A percentile compares a stretch with the other conserved stretches of the same genome.
Evolutionary conservation across 768 basidiomycete genomes (phyloP).

Genomic region (Termitomyces sp.): DNA sequence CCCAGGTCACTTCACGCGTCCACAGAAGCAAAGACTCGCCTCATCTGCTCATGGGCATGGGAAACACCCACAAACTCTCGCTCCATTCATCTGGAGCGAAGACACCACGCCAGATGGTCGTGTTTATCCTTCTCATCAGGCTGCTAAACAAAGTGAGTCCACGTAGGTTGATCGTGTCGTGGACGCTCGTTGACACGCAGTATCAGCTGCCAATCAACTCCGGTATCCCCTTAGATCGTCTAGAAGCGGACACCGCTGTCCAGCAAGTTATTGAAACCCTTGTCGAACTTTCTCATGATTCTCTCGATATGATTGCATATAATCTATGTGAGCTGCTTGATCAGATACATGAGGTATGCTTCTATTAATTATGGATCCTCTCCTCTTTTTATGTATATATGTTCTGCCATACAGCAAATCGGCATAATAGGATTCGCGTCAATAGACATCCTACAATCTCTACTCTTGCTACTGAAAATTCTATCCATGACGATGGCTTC

Average conservation of each 20-base stretch:
- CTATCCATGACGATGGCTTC: constrained; percentile 73
- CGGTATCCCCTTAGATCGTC: constrained; percentile 60
- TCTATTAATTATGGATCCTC: background rate
- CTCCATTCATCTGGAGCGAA: constrained; percentile 30
- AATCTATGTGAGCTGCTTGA: constrained; percentile 75
- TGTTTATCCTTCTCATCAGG: constrained; percentile 73
- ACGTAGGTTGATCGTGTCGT: background rate
- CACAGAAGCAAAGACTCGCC: constrained; percentile 57
- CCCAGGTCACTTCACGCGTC: constrained; percentile 22
- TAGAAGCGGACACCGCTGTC: constrained; percentile 73
- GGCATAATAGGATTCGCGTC: constrained; percentile 46
- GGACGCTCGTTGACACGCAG: constrained; percentile 7
- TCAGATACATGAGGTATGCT: constrained; percentile 63
- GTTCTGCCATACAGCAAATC: constrained; percentile 36
- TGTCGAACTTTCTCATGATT: constrained; percentile 72
- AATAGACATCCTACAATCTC: constrained; percentile 78
- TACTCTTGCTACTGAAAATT: constrained; percentile 81
- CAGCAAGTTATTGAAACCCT: constrained; percentile 75
- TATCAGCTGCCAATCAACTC: constrained; percentile 80
- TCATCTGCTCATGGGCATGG: constrained; percentile 25
- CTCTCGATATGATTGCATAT: constrained; percentile 75
- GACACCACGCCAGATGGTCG: constrained; percentile 77
- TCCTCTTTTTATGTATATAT: background rate
- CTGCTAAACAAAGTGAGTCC: constrained; percentile 69
- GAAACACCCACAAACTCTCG: constrained; percentile 24